phyloP scores from a whole-genome alignment of 169 alveolate species.

The Plasmodium gonderi region DNA sequence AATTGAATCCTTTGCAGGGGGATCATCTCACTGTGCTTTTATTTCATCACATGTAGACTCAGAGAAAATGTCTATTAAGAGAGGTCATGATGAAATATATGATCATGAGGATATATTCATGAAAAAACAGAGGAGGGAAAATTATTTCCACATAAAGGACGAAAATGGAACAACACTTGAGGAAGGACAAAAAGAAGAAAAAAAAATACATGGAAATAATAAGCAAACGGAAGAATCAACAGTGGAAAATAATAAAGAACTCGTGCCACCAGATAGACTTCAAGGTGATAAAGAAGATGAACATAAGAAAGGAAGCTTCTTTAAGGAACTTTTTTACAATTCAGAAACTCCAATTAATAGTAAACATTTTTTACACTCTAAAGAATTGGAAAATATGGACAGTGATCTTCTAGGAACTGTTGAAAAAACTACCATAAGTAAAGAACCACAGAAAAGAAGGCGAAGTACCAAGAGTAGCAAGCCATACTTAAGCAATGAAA shows the following conservation, averaged over 20 bases:
- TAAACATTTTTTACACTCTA: neutral
- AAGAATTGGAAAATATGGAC: conserved; percentile 1
- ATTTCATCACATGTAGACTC: conserved; percentile 44
- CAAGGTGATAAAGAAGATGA: neutral
- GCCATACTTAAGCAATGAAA: conserved; percentile 43
- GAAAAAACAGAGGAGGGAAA: conserved; percentile 35
- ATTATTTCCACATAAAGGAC: neutral
- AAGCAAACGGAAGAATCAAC: neutral
- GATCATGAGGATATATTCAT: neutral
- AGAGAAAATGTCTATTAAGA: conserved; percentile 8
- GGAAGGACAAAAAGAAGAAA: neutral
- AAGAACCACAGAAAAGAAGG: conserved; percentile 26
- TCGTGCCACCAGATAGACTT: neutral
- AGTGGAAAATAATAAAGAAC: neutral
- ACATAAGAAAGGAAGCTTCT: conserved; percentile 6
- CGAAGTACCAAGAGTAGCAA: conserved; percentile 11
- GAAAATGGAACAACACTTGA: neutral
- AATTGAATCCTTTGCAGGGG: conserved; percentile 57
- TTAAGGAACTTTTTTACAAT: neutral
- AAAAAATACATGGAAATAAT: no score
- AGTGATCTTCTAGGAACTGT: neutral
- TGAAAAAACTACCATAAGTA: neutral
- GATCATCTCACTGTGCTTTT: conserved; percentile 70
- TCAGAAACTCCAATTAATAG: neutral
- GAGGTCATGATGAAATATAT: conserved; percentile 25